Evolutionary conservation across 139 green algal species (phyloP).

Genomic region (Mesotaenium endlicherianum): DNA sequence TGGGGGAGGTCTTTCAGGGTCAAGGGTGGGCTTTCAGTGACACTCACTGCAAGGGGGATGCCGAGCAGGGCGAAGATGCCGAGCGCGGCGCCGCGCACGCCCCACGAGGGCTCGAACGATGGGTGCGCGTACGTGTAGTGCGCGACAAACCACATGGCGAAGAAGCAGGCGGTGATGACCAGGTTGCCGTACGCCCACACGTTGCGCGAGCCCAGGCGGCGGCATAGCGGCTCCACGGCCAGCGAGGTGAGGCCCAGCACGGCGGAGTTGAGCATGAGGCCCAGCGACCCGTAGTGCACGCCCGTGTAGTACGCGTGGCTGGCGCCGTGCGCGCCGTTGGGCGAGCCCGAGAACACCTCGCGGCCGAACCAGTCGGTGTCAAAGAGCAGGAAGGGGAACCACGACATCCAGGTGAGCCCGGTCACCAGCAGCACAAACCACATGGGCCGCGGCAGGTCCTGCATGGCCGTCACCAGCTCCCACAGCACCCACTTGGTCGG

Average conservation of each 20-base stretch:
- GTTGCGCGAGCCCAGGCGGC: slow-evolving; percentile 1
- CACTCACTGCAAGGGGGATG: slow-evolving; percentile 42
- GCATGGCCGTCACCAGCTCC: slow-evolving; percentile 11
- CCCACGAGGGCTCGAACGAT: background rate
- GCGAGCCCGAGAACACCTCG: slow-evolving; percentile 12
- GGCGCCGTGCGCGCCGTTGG: background rate
- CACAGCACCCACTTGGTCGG: slow-evolving; percentile 1
- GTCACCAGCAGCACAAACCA: slow-evolving; percentile 33
- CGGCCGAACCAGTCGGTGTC: slow-evolving; percentile 53
- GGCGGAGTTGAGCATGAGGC: slow-evolving; percentile 52
- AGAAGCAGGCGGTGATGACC: slow-evolving; percentile 20
- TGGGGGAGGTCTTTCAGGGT: too few relatives aligned
- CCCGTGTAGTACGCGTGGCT: slow-evolving; percentile 26
- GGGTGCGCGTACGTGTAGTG: background rate
- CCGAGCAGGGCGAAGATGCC: slow-evolving; percentile 48
- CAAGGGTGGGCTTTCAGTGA: too few relatives aligned
- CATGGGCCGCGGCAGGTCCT: slow-evolving; percentile 26
- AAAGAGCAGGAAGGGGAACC: slow-evolving; percentile 54
- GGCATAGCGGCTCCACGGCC: slow-evolving; percentile 37
- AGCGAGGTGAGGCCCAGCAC: slow-evolving; percentile 26
- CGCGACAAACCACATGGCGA: slow-evolving; percentile 10
- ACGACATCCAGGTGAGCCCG: slow-evolving; percentile 39
- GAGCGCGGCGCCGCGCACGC: background rate
- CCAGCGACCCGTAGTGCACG: slow-evolving; percentile 40
- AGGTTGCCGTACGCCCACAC: slow-evolving; percentile 39